These are phyloP conservation scores for Prototheca wickerhamii DNA, from an alignment of 163 green algal species.

Conservation along the genomic window DNA sequence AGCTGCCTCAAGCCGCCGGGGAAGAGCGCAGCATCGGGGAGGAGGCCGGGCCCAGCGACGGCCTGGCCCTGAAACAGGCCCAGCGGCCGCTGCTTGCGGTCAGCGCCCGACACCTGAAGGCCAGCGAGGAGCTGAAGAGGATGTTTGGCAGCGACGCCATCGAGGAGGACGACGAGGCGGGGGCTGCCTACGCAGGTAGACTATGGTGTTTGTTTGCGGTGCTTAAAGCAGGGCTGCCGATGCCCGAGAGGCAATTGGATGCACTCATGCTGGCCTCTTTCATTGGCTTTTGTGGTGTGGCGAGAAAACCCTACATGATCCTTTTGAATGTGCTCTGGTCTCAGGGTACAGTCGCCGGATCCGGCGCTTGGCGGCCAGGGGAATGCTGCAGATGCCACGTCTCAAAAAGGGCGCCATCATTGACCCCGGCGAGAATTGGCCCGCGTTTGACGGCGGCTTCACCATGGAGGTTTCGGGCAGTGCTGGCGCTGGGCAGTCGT, in stretches of 20 bases:
- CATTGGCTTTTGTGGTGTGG: no score
- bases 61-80: background rate
- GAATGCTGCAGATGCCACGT: constrained; percentile 16
- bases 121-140: constrained; percentile 39
- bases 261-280: no score
- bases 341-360: constrained; percentile 26
- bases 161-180: constrained; percentile 10
- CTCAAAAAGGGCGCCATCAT: constrained; percentile 32
- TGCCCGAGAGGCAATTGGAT: background rate
- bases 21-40: no score
- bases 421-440: constrained; percentile 32
- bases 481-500: constrained; percentile 13
- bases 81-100: constrained; percentile 31
- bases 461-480: constrained; percentile 24
- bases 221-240: background rate
- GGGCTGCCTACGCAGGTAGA: constrained; percentile 9
- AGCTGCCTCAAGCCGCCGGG: constrained; percentile 10
- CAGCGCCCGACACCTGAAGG: constrained; percentile 19
- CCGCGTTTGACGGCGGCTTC: constrained; percentile 26
- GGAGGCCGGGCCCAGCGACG: background rate
- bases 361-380: constrained; percentile 34
- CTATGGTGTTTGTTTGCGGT: background rate
- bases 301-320: background rate
- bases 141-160: constrained; percentile 35
- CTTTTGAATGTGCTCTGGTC: background rate